These are phyloP conservation scores for Naganishia onofrii DNA, from an alignment of 768 basidiomycete species.

Conservation along the genomic window DNA sequence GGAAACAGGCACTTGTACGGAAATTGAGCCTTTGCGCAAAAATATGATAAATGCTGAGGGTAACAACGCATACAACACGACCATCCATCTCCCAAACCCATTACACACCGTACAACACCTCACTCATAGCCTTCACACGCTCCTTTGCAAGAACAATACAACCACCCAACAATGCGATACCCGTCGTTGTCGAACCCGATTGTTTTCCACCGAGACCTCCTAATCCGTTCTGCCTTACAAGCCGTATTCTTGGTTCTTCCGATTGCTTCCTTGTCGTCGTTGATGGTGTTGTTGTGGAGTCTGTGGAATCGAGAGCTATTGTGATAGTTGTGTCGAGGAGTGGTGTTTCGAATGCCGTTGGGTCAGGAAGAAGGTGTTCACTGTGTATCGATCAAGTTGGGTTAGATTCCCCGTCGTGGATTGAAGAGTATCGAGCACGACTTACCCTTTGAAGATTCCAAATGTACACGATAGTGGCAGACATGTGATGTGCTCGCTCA, in stretches of 20 bases:
- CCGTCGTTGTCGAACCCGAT: slow-evolving; percentile 40
- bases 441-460: slow-evolving; percentile 78
- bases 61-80: slow-evolving; percentile 10
- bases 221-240: slow-evolving; percentile 46
- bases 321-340: slow-evolving; percentile 65
- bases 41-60: background rate
- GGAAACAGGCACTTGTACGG: too few relatives aligned
- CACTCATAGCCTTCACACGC: slow-evolving; percentile 38
- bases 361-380: slow-evolving; percentile 66
- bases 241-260: slow-evolving; percentile 33
- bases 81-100: background rate
- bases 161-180: slow-evolving; percentile 40
- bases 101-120: slow-evolving; percentile 33
- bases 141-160: slow-evolving; percentile 41
- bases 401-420: too few relatives aligned
- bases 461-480: slow-evolving; percentile 61
- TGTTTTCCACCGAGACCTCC: slow-evolving; percentile 34
- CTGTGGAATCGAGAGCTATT: slow-evolving; percentile 42
- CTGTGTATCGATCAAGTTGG: too few relatives aligned
- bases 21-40: background rate
- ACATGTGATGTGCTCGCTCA: slow-evolving; percentile 36
- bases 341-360: slow-evolving; percentile 83
- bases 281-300: background rate
- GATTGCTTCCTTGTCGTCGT: background rate
- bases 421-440: slow-evolving; percentile 26